These are phyloP conservation scores for Ganoderma sinense DNA, from an alignment of 1,284 basidiomycete genomes.

Conservation along the genomic window DNA sequence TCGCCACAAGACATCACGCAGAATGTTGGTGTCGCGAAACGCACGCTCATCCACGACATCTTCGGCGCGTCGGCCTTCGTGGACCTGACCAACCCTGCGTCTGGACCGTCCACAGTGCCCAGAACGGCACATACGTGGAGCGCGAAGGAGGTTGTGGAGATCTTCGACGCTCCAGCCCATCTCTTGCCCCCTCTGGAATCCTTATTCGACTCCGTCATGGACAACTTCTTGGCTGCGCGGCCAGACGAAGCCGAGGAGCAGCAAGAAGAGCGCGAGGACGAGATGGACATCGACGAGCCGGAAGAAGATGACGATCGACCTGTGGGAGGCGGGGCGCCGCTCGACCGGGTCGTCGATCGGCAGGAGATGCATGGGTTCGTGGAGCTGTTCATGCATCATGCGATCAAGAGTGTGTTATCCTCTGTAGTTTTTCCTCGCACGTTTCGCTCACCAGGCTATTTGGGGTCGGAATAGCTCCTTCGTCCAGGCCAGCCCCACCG, in stretches of 20 bases:
- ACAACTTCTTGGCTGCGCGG: slow-evolving; percentile 61
- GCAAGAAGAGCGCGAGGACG: slow-evolving; percentile 39
- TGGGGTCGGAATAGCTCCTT: slow-evolving; percentile 13
- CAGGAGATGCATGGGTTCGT: slow-evolving; percentile 58
- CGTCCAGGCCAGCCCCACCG: slow-evolving; percentile 16
- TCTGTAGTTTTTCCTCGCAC: slow-evolving; percentile 5
- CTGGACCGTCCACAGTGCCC: slow-evolving; percentile 28
- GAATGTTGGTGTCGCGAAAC: slow-evolving; percentile 43
- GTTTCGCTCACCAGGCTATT: slow-evolving; percentile 4
- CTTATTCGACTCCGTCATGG: slow-evolving; percentile 80
- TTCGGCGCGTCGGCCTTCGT: slow-evolving; percentile 76
- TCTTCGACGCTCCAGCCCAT: slow-evolving; percentile 82
- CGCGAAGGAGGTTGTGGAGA: slow-evolving; percentile 49
- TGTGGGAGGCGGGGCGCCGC: slow-evolving; percentile 32
- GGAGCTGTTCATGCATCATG: slow-evolving; percentile 56
- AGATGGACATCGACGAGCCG: slow-evolving; percentile 55
- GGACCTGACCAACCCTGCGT: slow-evolving; percentile 35
- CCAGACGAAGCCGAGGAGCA: slow-evolving; percentile 33
- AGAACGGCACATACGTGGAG: slow-evolving; percentile 43
- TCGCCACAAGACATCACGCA: slow-evolving; percentile 53
- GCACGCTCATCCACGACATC: slow-evolving; percentile 85
- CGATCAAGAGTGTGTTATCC: slow-evolving; percentile 49
- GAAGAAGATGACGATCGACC: slow-evolving; percentile 35
- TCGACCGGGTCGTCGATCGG: slow-evolving; percentile 49
- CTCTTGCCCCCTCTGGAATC: slow-evolving; percentile 80